Conservation (phyloP, 352 stramenopile genomes). For the Pythium sp. region DNA sequence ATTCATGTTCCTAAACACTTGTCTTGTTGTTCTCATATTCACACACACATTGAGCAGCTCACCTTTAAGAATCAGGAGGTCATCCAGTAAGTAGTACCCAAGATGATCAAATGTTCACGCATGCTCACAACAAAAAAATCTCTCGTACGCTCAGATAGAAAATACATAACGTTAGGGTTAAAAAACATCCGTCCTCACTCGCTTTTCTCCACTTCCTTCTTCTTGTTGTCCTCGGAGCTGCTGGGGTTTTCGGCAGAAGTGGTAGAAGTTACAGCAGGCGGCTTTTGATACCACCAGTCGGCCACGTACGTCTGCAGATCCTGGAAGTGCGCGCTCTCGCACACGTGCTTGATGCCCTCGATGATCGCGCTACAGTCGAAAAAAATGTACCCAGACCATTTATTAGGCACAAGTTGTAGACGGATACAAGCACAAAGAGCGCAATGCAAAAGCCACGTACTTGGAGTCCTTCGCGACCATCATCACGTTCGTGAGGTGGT, state of each 20-base stretch:
- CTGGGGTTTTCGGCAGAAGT: background rate
- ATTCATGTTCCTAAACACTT: background rate
- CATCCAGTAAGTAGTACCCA: background rate
- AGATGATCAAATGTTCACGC: background rate
- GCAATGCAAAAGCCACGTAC: slow-evolving; percentile 18
- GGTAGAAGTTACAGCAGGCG: background rate
- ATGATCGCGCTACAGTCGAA: slow-evolving; percentile 36
- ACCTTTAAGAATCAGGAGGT: no score
- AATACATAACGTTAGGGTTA: background rate
- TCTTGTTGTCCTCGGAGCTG: background rate
- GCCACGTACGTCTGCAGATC: slow-evolving; percentile 36
- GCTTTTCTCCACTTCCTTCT: background rate
- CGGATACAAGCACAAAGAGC: background rate
- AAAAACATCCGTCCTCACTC: background rate
- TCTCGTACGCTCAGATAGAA: background rate
- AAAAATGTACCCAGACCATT: background rate
- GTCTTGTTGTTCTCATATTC: no score
- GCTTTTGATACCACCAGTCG: slow-evolving; percentile 41
- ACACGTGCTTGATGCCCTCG: slow-evolving; percentile 54
- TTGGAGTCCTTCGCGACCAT: slow-evolving; percentile 55
- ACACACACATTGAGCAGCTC: no score
- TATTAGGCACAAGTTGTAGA: no score
- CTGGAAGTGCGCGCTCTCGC: slow-evolving; percentile 49
- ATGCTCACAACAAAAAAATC: background rate
- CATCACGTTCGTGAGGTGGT: slow-evolving; percentile 54